phyloP scores from a whole-genome alignment of 768 basidiomycete species.

The Mycena rebaudengoi region DNA sequence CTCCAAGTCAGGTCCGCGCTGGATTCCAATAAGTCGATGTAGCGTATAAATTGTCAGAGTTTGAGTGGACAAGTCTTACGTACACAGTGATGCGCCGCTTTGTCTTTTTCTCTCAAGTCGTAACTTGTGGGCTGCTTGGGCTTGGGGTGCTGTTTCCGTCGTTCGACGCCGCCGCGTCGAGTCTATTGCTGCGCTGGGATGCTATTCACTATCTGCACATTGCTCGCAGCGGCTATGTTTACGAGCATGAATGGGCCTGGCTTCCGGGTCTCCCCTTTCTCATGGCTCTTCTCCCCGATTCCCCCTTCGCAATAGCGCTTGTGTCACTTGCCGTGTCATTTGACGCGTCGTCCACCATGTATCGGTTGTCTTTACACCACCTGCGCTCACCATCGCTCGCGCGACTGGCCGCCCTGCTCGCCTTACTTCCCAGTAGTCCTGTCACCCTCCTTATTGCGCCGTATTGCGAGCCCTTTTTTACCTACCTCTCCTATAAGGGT shows the following conservation, averaged over 20 bases:
- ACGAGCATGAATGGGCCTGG: slow-evolving; percentile 92
- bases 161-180: slow-evolving; percentile 36
- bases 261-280: slow-evolving; percentile 73
- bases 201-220: slow-evolving; percentile 80
- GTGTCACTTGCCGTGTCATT: slow-evolving; percentile 43
- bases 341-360: slow-evolving; percentile 57
- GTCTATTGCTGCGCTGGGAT: slow-evolving; percentile 83
- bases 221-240: slow-evolving; percentile 61
- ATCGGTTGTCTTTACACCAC: slow-evolving; percentile 66
- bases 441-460: slow-evolving; percentile 73
- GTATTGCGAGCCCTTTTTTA: slow-evolving; percentile 89
- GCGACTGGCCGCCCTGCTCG: slow-evolving; percentile 67
- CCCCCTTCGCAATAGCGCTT: slow-evolving; percentile 48
- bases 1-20: too few relatives aligned
- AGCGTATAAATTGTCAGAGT: too few relatives aligned
- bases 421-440: slow-evolving; percentile 85
- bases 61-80: too few relatives aligned
- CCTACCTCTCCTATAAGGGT: slow-evolving; percentile 79
- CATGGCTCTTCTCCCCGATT: slow-evolving; percentile 32
- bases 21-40: too few relatives aligned
- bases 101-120: slow-evolving; percentile 29
- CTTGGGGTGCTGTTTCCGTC: slow-evolving; percentile 23
- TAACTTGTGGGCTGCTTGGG: slow-evolving; percentile 13
- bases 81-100: slow-evolving; percentile 25
- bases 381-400: slow-evolving; percentile 67